Percentiles rank a stretch among this genome's conserved stretches.
Evolutionary conservation across 1,139 yeast species (phyloP).

Genomic region (Pichia sp.): DNA sequence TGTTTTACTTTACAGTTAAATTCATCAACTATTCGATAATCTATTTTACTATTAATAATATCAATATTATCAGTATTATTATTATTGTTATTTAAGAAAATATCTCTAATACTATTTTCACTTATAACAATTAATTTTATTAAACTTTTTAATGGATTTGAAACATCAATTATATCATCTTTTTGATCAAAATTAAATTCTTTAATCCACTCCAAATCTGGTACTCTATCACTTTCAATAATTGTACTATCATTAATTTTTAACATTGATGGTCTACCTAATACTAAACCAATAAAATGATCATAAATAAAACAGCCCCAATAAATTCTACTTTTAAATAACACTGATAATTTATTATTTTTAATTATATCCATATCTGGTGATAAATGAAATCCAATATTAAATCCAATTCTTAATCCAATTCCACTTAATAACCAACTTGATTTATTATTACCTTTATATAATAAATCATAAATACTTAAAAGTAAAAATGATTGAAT

Average conservation of each 20-base stretch:
- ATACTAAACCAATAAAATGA: conserved; percentile 50
- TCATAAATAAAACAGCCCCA: conserved; percentile 66
- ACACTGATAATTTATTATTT: conserved; percentile 39
- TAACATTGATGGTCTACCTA: conserved; percentile 53
- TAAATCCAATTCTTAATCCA: conserved; percentile 59
- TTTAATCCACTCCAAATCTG: conserved; percentile 55
- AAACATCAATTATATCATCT: conserved; percentile 33
- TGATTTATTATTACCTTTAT: conserved; percentile 45
- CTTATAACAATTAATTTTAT: conserved; percentile 38
- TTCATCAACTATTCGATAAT: no score
- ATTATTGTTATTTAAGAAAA: no score
- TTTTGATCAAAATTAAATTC: conserved; percentile 38
- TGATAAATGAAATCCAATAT: conserved; percentile 56
- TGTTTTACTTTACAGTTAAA: neutral
- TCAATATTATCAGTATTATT: no score
- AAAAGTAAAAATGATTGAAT: conserved; percentile 43
- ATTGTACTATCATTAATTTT: conserved; percentile 53
- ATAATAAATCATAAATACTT: conserved; percentile 41
- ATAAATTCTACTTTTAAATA: conserved; percentile 55
- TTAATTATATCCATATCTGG: conserved; percentile 28
- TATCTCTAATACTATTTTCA: conserved; percentile 18
- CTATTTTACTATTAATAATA: no score
- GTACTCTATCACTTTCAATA: conserved; percentile 41
- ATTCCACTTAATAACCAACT: conserved; percentile 59
- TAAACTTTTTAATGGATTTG: conserved; percentile 29